Evolutionary conservation across 2,329 filamentous ascomycete genomes (phyloP), one percentile per base, ranked within the genome.

Genomic region (Fulvia fulva): DNA sequence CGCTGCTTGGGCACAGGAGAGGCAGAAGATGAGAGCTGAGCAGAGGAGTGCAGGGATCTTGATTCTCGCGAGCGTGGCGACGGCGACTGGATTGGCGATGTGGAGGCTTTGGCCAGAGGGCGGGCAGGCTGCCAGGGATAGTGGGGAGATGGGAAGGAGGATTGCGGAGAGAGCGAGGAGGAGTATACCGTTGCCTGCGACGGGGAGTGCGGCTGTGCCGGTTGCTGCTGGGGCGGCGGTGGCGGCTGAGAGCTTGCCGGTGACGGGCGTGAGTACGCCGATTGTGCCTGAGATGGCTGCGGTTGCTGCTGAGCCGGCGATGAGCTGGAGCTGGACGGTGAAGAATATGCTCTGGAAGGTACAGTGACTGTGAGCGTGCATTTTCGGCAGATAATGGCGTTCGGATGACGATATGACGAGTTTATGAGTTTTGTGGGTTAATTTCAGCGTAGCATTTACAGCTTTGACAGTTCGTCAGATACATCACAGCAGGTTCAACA

Each of bases 91-190:
- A 5, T 26, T 68, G 49, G 65, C 59, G 16, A 64, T 62, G 47
- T 68, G 64, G 60, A 55, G 61, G n/a, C 67, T 68, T 22, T 68
- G 67, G 67, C 65, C 67, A 26, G 45, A 59, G 53, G 25, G 50
- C 45, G 45, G 45, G 6, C 14, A 51, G 30, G 46, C 16, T n/a
- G 44, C 16, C 22, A 55, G 46, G 37, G 66, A 68, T 32, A 60
- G 60, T 3, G 63, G 51, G 4, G 63, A 67, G 57, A 9, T 67
- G 53, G 64, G 63, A 9, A 58, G 63, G 55, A 60, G 52, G 37
- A 63, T 70, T 49, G 61, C 64, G 16, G 63, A 59, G 52, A 63
- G 44, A 55, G 65, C 63, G 14, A 41, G 46, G 37, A 34, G 41
- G 19, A 58, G 60, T 14, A 55, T 65, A 21, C 55, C 59, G 1